Evolutionary conservation across 73 alveolate species (phyloP).

Genomic region (Tetrahymena thermophila): DNA sequence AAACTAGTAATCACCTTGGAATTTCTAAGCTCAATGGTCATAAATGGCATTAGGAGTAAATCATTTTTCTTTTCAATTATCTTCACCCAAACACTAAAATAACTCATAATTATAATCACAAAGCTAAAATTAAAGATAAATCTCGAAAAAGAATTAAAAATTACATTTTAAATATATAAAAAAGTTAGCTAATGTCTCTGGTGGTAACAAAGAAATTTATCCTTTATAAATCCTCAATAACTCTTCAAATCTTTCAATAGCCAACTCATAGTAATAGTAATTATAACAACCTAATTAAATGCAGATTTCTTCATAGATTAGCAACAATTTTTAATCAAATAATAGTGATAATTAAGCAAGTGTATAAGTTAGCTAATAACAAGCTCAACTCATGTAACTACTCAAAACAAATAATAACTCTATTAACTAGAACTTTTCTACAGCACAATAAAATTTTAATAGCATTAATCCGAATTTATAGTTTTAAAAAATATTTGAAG

Average conservation of each 20-base stretch:
- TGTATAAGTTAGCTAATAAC: neutral
- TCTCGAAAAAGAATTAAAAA: neutral
- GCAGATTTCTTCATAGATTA: neutral
- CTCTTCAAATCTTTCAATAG: neutral
- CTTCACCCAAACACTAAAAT: neutral
- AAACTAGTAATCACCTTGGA: neutral
- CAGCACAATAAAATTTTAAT: neutral
- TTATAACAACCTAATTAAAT: neutral
- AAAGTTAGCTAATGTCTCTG: neutral
- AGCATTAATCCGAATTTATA: neutral
- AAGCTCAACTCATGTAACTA: neutral
- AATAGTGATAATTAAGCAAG: neutral
- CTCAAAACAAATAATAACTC: too few relatives aligned
- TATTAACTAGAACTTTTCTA: too few relatives aligned
- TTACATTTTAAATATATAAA: neutral
- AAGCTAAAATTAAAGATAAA: neutral
- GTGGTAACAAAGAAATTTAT: neutral
- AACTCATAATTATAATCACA: neutral
- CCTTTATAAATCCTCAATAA: neutral
- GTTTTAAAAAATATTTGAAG: neutral
- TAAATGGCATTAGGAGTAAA: neutral
- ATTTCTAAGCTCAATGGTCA: neutral
- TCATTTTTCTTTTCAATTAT: neutral
- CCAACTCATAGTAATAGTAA: neutral
- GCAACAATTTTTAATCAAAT: neutral